Conservation (phyloP, 805 yeast genomes). For the Metahyphopichia silvanorum region DNA sequence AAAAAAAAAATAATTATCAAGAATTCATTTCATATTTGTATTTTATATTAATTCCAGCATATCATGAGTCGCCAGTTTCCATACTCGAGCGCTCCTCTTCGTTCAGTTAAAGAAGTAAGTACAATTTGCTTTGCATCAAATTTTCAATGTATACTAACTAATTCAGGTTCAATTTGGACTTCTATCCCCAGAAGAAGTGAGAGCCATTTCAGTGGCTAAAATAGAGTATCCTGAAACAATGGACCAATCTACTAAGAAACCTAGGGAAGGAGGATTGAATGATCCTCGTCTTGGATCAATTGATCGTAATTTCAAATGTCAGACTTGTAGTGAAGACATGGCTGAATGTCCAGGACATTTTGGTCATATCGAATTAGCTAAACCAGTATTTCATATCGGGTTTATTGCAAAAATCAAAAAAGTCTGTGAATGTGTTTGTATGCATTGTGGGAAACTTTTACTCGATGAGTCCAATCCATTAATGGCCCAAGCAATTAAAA, state of each 20-base stretch:
- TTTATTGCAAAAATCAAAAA: conserved; percentile 91
- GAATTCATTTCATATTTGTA: no score
- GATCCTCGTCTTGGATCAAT: conserved; percentile 97
- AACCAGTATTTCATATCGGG: conserved; percentile 98
- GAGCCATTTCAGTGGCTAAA: conserved; percentile 97
- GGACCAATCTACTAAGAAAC: conserved; percentile 94
- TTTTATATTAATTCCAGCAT: no score
- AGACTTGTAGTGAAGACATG: conserved; percentile 99
- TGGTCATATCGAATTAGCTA: conserved; percentile 97
- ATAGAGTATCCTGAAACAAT: conserved; percentile 99
- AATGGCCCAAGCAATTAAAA: conserved; percentile 84
- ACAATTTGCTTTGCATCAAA: background rate
- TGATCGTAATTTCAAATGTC: conserved; percentile 96
- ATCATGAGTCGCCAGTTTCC: conserved; percentile 60
- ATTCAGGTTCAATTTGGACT: conserved; percentile 88
- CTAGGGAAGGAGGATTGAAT: conserved; percentile 94
- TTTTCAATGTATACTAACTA: conserved; percentile 1
- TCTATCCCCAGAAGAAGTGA: conserved; percentile 91
- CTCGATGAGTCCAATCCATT: conserved; percentile 79
- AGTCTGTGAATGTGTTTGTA: conserved; percentile 93
- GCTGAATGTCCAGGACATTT: conserved; percentile 99
- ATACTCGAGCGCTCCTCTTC: conserved; percentile 96
- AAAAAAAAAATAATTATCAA: background rate
- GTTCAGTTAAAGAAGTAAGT: conserved; percentile 91
- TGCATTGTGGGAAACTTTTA: conserved; percentile 95